Base-by-base conservation (phyloP, 805 yeast species). In the Yamadazyma sp. region DNA sequence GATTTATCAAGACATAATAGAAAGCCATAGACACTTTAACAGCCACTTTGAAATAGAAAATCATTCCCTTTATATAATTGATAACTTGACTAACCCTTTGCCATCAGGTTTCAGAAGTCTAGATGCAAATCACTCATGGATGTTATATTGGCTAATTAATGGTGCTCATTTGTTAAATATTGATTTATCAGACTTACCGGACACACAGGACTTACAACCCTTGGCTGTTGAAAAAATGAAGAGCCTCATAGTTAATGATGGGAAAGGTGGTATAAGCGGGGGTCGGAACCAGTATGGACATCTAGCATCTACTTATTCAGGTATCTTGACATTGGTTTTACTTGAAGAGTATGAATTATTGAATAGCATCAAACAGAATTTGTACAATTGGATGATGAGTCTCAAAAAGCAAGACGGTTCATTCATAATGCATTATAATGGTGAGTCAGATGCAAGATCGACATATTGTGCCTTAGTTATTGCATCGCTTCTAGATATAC, bases 121-220 rank as follows among this genome's bases (percentile, higher is more conserved):
- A 30, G 97, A 91, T 57, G 93, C 97, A 0, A 84, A 93, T n/a
- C 88, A 82, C 41, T 80, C 95, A 0, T 93, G 98, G 98, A 62
- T 91, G 50, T 39, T 85, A 1, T 91, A 84, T 54, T 93, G 98
- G 98, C 60, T 82, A 5, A 53, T 75, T 29, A 87, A 86, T 52
- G 68, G 61, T 4, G 45, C 48, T 19, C 25, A 29, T 8, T 22
- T 62, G 16, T 36, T 62, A 4, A 32, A 29, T 27, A 30, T 34
- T 23, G 33, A 39, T 10, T 21, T 17, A 7, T 13, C 20, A 17
- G 29, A 32, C 4, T 22, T 9, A 1, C n/a, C n/a, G n/a, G n/a
- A n/a, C n/a, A n/a, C n/a, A n/a, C n/a, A n/a, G n/a, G 32, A 25
- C 3, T 17, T 23, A 2, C 28, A 8, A 18, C 17, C 33, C 35